A percentile compares a stretch with the other conserved stretches of the same genome.
These are phyloP conservation scores for Ophiosphaerella herpotricha DNA, from an alignment of 2,329 filamentous ascomycete species.

Conservation along the genomic window DNA sequence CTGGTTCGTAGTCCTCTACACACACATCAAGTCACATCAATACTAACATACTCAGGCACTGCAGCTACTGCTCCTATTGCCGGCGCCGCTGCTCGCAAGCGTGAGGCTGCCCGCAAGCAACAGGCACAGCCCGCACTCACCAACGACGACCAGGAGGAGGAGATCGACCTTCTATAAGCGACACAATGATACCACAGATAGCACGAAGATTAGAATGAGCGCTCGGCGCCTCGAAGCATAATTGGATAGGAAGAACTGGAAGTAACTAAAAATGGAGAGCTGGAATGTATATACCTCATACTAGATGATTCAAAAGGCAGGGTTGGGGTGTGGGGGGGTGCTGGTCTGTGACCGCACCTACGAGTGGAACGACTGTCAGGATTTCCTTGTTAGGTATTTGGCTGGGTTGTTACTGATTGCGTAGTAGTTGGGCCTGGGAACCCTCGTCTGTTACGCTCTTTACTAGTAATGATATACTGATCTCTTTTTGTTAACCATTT, in stretches of 20 bases:
- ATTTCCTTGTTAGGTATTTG: slow-evolving; percentile 1
- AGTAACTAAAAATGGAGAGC: background rate
- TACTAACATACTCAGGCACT: background rate
- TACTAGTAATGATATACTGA: slow-evolving; percentile 13
- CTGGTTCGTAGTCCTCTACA: background rate
- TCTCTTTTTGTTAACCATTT: background rate
- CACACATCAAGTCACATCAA: background rate
- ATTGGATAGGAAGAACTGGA: background rate
- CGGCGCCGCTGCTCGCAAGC: slow-evolving; percentile 24
- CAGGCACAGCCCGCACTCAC: slow-evolving; percentile 27
- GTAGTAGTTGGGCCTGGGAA: slow-evolving; percentile 26
- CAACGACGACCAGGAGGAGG: slow-evolving; percentile 44
- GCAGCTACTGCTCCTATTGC: slow-evolving; percentile 6
- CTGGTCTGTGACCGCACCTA: slow-evolving; percentile 16
- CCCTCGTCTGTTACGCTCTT: slow-evolving; percentile 25
- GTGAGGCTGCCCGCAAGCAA: slow-evolving; percentile 14
- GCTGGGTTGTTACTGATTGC: slow-evolving; percentile 5
- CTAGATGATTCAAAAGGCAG: background rate
- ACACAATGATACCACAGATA: slow-evolving; percentile 7
- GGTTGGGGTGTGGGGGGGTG: slow-evolving; percentile 1
- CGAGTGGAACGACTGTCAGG: background rate
- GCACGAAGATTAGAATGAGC: background rate
- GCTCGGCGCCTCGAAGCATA: background rate
- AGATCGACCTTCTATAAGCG: slow-evolving; percentile 31
- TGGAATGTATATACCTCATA: slow-evolving; percentile 12